Percentiles rank a stretch among this genome's conserved stretches.
phyloP scores from a whole-genome alignment of 1,284 basidiomycete genomes.

The Rhodotorula sp. region DNA sequence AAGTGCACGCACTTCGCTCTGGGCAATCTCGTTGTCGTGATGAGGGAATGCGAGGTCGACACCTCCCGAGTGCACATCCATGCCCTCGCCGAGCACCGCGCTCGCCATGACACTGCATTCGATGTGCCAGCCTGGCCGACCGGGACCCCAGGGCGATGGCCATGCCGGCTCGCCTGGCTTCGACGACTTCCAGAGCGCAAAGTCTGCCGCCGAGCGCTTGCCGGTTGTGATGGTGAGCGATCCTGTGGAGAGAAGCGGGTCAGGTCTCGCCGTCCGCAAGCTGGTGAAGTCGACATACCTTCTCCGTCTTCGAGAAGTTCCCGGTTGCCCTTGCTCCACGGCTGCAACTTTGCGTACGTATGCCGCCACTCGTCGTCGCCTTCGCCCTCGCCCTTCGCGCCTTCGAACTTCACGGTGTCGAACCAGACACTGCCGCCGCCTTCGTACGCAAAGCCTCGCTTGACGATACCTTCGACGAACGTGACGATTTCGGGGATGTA shows the following conservation, averaged over 20 bases:
- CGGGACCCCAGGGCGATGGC: conserved; percentile 93
- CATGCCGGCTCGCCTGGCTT: conserved; percentile 98
- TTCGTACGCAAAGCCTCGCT: conserved; percentile 84
- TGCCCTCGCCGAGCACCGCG: conserved; percentile 82
- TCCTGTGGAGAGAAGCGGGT: conserved; percentile 51
- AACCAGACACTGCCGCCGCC: conserved; percentile 88
- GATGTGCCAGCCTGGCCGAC: conserved; percentile 99
- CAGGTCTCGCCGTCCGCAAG: neutral
- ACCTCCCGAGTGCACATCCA: conserved; percentile 98
- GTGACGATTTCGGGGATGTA: conserved; percentile 92
- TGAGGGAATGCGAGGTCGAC: conserved; percentile 97
- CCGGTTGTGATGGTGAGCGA: conserved; percentile 63
- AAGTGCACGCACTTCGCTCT: conserved; percentile 70
- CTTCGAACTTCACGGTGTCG: conserved; percentile 84
- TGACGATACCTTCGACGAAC: conserved; percentile 82
- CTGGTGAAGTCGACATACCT: conserved; percentile 55
- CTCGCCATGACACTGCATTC: conserved; percentile 99
- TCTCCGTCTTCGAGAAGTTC: conserved; percentile 90
- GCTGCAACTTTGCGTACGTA: conserved; percentile 91
- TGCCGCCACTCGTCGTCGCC: conserved; percentile 56
- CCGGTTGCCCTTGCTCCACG: conserved; percentile 90
- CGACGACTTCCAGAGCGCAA: conserved; percentile 97
- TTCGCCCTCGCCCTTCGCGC: conserved; percentile 52
- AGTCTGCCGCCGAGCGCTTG: conserved; percentile 66
- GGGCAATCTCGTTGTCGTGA: conserved; percentile 98